Percentiles rank a stretch among this genome's conserved stretches.
Conservation (phyloP, 2,329 filamentous ascomycete species). For the Hypoxylon sp. region DNA sequence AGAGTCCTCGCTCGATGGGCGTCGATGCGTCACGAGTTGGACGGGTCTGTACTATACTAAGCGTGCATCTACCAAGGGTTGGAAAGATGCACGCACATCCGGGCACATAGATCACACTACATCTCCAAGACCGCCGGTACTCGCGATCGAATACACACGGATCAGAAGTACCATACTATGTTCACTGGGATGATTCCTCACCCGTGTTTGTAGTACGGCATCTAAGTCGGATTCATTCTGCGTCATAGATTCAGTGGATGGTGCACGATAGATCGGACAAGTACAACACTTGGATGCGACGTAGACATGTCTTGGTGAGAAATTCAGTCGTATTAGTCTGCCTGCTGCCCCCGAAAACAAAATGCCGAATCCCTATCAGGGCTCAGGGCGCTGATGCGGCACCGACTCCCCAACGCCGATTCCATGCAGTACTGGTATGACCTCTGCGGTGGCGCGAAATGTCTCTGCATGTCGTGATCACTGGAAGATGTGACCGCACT, state of each 20-base stretch:
- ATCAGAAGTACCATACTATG: conserved; percentile 15
- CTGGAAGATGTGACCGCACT: conserved; percentile 87
- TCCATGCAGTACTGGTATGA: conserved; percentile 33
- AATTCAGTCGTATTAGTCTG: conserved; percentile 16
- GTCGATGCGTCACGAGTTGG: conserved; percentile 1
- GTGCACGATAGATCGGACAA: conserved; percentile 3
- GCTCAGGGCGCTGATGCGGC: conserved; percentile 7
- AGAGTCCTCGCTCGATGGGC: not conserved
- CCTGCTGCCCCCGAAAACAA: conserved; percentile 11
- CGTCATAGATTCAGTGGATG: not conserved
- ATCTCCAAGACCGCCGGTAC: conserved; percentile 1
- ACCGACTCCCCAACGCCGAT: conserved; percentile 37
- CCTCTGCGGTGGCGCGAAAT: conserved; percentile 27
- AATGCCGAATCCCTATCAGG: not conserved
- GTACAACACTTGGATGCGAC: conserved; percentile 6
- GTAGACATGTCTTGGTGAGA: not conserved
- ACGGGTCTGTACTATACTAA: conserved; percentile 23
- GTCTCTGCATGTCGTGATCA: conserved; percentile 45
- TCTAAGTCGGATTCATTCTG: not conserved
- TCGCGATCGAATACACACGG: conserved; percentile 24
- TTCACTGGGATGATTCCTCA: not conserved
- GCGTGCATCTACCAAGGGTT: conserved; percentile 34
- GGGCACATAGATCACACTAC: conserved; percentile 2
- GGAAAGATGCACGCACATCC: conserved; percentile 7
- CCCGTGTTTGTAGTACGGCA: conserved; percentile 9